Percentiles rank a stretch among this genome's conserved stretches.
Evolutionary conservation across 202 grass and related monocot species (phyloP).

Genomic region (Musa balbisiana): DNA sequence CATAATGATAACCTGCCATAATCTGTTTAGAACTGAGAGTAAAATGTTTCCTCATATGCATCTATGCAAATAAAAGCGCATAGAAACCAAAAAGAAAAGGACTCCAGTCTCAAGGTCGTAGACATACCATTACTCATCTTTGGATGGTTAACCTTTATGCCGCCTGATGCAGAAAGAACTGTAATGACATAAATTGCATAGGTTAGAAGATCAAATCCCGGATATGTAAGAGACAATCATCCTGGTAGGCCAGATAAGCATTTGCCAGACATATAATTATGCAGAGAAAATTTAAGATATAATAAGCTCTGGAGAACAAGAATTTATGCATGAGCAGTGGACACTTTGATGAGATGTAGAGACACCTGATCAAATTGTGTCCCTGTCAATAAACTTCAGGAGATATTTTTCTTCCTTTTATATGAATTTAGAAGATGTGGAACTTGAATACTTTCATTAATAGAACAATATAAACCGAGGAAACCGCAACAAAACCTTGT

Average conservation of each 20-base stretch:
- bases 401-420: neutral
- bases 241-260: too few species aligned
- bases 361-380: too few species aligned
- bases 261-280: neutral
- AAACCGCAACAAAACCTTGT: too few species aligned
- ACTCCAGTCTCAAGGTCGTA: neutral
- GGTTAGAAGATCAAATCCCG: neutral
- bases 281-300: neutral
- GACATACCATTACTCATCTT: conserved; percentile 42
- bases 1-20: too few species aligned
- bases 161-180: conserved; percentile 98
- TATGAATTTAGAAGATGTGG: neutral
- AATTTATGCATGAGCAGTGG: neutral
- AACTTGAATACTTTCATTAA: too few species aligned
- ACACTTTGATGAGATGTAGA: too few species aligned
- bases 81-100: too few species aligned
- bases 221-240: too few species aligned
- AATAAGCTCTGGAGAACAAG: neutral
- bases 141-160: conserved; percentile 63
- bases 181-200: conserved; percentile 16
- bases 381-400: neutral
- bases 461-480: too few species aligned
- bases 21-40: too few species aligned
- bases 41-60: too few species aligned
- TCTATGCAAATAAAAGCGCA: neutral